Conservation (phyloP, 1,139 yeast genomes). For the Sugiyamaella paludigena region DNA sequence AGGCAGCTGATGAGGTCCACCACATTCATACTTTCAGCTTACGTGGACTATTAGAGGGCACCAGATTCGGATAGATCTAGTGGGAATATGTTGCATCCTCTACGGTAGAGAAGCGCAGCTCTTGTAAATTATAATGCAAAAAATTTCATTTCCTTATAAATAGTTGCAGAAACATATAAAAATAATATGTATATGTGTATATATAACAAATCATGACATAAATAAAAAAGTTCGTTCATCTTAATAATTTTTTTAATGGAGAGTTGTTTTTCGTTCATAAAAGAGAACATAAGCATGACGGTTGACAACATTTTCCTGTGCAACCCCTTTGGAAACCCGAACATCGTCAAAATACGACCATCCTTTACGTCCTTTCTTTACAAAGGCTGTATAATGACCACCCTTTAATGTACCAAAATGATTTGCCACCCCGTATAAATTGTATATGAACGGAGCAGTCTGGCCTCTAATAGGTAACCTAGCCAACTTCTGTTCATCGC, state of each 20-base stretch:
- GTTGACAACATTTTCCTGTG: conserved; percentile 46
- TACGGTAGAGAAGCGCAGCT: no score
- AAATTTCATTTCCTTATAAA: no score
- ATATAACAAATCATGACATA: conserved; percentile 6
- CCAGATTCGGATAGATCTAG: no score
- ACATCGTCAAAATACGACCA: conserved; percentile 85
- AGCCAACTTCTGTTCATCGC: conserved; percentile 41
- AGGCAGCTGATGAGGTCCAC: no score
- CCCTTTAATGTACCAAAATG: conserved; percentile 80
- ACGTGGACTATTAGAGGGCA: no score
- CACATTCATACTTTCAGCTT: no score
- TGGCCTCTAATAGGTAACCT: conserved; percentile 73
- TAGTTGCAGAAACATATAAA: no score
- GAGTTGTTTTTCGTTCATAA: conserved; percentile 33
- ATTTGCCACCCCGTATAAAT: conserved; percentile 81
- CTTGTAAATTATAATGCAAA: no score
- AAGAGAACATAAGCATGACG: conserved; percentile 76
- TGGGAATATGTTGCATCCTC: no score
- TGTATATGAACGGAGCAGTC: conserved; percentile 73
- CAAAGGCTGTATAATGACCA: conserved; percentile 91
- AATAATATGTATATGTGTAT: no score
- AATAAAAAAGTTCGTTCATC: background rate
- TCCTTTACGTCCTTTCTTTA: conserved; percentile 56
- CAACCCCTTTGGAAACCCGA: conserved; percentile 46
- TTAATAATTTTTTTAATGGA: conserved; percentile 6